Percentiles rank a stretch among this genome's conserved stretches.
Evolutionary conservation across 179 eudicot species (phyloP).

Genomic region (Dionaea muscipula): DNA sequence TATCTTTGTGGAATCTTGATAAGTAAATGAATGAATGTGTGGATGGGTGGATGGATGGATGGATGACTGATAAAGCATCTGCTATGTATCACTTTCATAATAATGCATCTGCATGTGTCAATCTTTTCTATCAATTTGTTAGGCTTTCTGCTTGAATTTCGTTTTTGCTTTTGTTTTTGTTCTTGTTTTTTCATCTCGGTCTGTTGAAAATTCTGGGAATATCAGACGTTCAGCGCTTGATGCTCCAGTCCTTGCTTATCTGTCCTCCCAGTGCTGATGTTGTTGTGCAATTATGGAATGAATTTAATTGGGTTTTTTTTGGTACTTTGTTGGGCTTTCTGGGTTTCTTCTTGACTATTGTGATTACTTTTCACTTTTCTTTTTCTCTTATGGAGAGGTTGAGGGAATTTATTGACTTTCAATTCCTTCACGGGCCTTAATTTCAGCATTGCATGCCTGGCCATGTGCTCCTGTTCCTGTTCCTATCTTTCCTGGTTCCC

Average conservation of each 20-base stretch:
- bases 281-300: not conserved
- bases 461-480: constrained; percentile 5
- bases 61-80: too few relatives aligned
- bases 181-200: not conserved
- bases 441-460: not conserved
- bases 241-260: not conserved
- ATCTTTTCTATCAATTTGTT: too few relatives aligned
- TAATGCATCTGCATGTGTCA: too few relatives aligned
- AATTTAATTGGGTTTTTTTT: not conserved
- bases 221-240: too few relatives aligned
- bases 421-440: not conserved
- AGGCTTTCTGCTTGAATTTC: too few relatives aligned
- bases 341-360: not conserved
- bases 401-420: not conserved
- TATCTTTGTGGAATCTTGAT: too few relatives aligned
- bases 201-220: not conserved
- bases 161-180: not conserved
- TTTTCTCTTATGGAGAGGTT: not conserved
- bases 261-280: not conserved
- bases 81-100: too few relatives aligned
- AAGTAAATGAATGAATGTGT: too few relatives aligned
- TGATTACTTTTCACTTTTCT: not conserved
- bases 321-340: too few relatives aligned
- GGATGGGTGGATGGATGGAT: too few relatives aligned
- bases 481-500: not conserved